phyloP scores from a whole-genome alignment of 257 asterid species.

The Plantago major region DNA sequence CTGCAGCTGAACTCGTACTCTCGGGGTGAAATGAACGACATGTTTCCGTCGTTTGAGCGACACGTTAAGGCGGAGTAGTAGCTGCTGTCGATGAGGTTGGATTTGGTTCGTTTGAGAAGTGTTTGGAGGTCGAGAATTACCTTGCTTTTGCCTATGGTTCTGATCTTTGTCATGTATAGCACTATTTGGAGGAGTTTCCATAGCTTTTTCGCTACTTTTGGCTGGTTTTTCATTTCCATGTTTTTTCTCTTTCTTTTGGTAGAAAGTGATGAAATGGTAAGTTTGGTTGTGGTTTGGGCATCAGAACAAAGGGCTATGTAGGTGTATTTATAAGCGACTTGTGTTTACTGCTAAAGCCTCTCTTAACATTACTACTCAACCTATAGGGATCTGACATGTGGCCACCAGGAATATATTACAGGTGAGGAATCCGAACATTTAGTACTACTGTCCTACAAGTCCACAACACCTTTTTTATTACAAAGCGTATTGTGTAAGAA shows the following conservation, averaged over 20 bases:
- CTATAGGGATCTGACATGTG: no score
- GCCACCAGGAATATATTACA: no score
- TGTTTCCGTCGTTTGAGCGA: conserved; percentile 23
- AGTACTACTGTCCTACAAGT: no score
- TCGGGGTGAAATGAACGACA: conserved; percentile 33
- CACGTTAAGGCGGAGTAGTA: conserved; percentile 37
- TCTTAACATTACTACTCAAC: no score
- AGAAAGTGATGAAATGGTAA: background rate
- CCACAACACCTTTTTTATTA: no score
- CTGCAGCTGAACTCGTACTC: conserved; percentile 53
- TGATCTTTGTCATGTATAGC: conserved; percentile 23
- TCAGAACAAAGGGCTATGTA: background rate
- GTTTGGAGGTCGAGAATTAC: conserved; percentile 19
- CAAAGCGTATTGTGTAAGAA: no score
- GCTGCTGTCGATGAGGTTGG: conserved; percentile 13
- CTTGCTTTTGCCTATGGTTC: conserved; percentile 24
- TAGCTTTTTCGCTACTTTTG: conserved; percentile 24
- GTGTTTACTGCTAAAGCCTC: background rate
- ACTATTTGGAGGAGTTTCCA: conserved; percentile 28
- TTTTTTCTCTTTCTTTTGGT: background rate
- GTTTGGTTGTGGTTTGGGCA: background rate
- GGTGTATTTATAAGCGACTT: conserved; percentile 4
- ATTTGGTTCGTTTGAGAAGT: conserved; percentile 25
- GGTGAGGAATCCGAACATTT: no score
- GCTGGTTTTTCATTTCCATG: conserved; percentile 27